Base-by-base conservation (phyloP, 179 eudicot species). In the Sideroxylon spinosum region DNA sequence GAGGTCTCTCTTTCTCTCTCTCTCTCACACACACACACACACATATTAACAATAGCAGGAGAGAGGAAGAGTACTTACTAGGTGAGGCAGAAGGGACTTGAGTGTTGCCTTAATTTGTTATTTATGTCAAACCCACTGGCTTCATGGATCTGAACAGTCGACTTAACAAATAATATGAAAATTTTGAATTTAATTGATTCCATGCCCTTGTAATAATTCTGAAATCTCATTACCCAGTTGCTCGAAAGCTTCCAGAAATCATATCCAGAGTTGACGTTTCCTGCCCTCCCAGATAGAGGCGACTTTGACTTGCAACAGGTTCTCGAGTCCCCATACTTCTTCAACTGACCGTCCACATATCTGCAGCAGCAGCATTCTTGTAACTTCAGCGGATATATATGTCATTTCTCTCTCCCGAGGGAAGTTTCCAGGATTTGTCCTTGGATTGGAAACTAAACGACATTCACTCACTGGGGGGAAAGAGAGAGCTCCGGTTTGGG, bases 241-340 rank as follows among this genome's bases (percentile, higher is more conserved):
- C 92, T 92, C 17, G 92, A 92, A 75, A 88, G 90, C 85, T 92
- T 92, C 81, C 86, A 86, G 78, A 83, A 83, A 64, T 78, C 89
- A 68, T 87, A 92, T 74, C 97, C 97, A 61, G 79, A 65, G 26
- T 86, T 87, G 69, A 80, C 83, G 14, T 91, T 92, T 83, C 97
- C 95, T 37, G 83, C 92, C 37, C 85, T 91, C 16, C 97, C 97
- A n/a, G 79, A 87, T 25, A 83, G 93, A 86, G 97, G 97, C 44
- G 80, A 87, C 64, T 92, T 92, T 44, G 83, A 89, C 76, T 80
- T 92, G 76, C 79, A 84, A 71, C 85, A 89, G 81, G 97, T 92
- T 62, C 86, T 91, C 10, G 84, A 88, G 50, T 92, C 97, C 26
- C 92, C 90, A 22, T 92, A 92, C 86, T 92, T 92, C 84, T 92